Percentiles rank a stretch among this genome's conserved stretches.
Evolutionary conservation across 345 rosid species (phyloP).

Genomic region (Salix koriyanagi): DNA sequence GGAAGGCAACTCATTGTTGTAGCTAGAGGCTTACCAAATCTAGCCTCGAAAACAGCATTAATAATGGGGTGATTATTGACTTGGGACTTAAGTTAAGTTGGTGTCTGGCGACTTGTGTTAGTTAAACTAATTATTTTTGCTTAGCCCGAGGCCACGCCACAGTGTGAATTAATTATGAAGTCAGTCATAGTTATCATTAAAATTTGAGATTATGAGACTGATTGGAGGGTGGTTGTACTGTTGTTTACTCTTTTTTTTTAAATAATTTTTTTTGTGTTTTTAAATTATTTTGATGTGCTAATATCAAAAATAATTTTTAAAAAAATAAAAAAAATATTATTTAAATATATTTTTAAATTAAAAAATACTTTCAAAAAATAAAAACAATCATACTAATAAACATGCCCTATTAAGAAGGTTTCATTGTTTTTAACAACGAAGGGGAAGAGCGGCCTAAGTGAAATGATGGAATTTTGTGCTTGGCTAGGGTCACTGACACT

Average conservation of each 20-base stretch:
- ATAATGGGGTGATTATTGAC: constrained; percentile 6
- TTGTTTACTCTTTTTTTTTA: too few relatives aligned
- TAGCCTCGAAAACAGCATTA: neutral
- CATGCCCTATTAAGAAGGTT: neutral
- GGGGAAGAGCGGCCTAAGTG: neutral
- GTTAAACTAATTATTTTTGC: constrained; percentile 2
- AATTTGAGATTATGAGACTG: neutral
- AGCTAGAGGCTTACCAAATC: neutral
- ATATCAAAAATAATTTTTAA: too few relatives aligned
- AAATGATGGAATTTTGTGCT: neutral
- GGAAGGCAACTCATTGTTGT: neutral
- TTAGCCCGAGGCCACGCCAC: neutral
- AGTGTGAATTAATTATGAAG: neutral
- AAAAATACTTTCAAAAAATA: too few relatives aligned
- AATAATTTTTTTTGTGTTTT: too few relatives aligned
- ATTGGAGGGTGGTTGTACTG: too few relatives aligned
- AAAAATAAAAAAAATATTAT: too few relatives aligned
- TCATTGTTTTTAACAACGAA: neutral
- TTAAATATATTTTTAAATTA: too few relatives aligned
- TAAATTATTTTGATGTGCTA: too few relatives aligned
- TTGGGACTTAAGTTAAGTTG: neutral
- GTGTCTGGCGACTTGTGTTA: neutral
- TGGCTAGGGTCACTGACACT: constrained; percentile 5
- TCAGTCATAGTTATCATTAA: neutral
- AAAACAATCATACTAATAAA: too few relatives aligned